Evolutionary conservation across 306 rosid genomes (phyloP).

Genomic region (Lathyrus tuberosus): DNA sequence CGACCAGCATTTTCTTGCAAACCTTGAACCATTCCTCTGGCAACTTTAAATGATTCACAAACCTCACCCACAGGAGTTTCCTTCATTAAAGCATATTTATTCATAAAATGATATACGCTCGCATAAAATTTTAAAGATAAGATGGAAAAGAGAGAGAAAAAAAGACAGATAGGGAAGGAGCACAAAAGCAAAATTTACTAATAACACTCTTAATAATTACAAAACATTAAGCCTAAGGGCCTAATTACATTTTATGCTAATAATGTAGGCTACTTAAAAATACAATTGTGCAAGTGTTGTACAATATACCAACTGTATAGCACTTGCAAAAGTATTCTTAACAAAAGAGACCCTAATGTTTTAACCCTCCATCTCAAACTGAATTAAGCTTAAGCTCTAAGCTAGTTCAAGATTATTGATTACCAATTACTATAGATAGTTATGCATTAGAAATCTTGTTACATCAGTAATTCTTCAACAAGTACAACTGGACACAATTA

Average conservation of each 20-base stretch:
- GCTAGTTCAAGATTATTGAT: background rate
- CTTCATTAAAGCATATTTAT: slow-evolving; percentile 50
- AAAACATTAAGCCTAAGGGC: background rate
- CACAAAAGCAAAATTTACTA: slow-evolving; percentile 12
- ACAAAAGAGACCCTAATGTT: background rate
- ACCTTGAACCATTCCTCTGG: slow-evolving; percentile 97
- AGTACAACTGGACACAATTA: background rate
- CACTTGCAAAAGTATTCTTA: background rate
- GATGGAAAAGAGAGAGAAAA: slow-evolving; percentile 10
- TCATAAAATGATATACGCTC: slow-evolving; percentile 12
- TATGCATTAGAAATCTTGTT: background rate
- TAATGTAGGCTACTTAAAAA: background rate
- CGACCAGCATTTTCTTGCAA: slow-evolving; percentile 98
- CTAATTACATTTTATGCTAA: slow-evolving; percentile 18
- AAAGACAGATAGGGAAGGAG: slow-evolving; percentile 5
- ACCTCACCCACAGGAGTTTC: slow-evolving; percentile 88
- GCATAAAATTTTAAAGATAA: slow-evolving; percentile 10
- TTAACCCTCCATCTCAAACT: background rate
- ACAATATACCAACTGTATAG: slow-evolving; percentile 13
- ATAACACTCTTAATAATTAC: slow-evolving; percentile 14
- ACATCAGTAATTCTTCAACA: background rate
- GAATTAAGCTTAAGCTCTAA: background rate
- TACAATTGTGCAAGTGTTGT: background rate
- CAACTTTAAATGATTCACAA: slow-evolving; percentile 89
- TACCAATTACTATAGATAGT: background rate